Evolutionary conservation across 2,329 filamentous ascomycete species (phyloP), one percentile per base, ranked within the genome.

Genomic region (Nigrospora osmanthi): DNA sequence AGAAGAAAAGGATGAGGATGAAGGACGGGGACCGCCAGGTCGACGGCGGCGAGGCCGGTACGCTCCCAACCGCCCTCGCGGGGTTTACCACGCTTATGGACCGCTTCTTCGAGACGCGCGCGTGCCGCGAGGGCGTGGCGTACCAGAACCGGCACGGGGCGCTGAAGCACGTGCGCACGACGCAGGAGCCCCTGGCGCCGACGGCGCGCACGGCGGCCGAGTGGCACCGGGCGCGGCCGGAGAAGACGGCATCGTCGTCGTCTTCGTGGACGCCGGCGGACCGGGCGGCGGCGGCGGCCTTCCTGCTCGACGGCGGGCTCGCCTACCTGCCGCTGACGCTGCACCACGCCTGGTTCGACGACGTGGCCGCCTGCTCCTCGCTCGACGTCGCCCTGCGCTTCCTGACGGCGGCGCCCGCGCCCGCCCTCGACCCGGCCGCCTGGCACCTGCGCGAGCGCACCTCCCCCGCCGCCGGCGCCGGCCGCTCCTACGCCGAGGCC

Each of bases 371-470:
- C 2, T 72, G 67, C 42, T 68, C 66, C 2, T 69, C 63, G 11
- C 52, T 76, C n/a, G 73, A 77, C 49, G 76, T 76, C 54, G 66
- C 74, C 4, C 46, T 77, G 46, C 58, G 73, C 1, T 50, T 72
- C 7, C 69, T 73, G 47, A 56, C n/a, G n/a, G n/a, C n/a, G n/a
- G n/a, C n/a, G n/a, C n/a, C n/a, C n/a, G n/a, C 54, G 1, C 62
- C 59, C 0, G 59, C 63, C 0, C 45, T 71, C 1, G 59, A 72
- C 42, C 9, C 73, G 36, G 50, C 53, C 7, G 40, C 60, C 17
- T 77, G 72, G 71, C 60, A 67, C 52, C 44, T 76, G 34, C 57
- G 60, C 36, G 68, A 75, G 58, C 57, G 66, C 31, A 59, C 47
- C 39, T 69, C 66, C 0, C 54, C 57, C 11, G 58, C 58, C 1